These are phyloP conservation scores for Citrus glauca DNA, from an alignment of 345 rosid genomes.

Conservation along the genomic window DNA sequence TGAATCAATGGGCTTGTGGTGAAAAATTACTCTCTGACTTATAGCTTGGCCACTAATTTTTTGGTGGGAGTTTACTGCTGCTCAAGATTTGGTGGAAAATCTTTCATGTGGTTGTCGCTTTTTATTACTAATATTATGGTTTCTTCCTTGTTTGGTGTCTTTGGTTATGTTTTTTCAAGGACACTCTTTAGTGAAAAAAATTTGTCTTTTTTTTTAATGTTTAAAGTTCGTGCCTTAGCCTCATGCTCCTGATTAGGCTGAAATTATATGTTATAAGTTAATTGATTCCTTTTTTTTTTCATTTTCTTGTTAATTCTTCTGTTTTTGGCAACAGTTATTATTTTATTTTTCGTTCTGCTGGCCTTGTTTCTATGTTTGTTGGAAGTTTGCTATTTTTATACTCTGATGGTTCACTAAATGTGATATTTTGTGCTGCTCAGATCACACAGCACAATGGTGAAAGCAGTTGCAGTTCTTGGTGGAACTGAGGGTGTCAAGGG, in stretches of 20 bases:
- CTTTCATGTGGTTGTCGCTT: not conserved
- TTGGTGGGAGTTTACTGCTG: not conserved
- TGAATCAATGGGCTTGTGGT: not conserved
- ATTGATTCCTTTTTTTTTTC: not conserved
- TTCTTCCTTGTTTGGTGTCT: not conserved
- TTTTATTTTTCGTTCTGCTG: not conserved
- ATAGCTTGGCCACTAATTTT: not conserved
- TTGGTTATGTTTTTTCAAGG: too few species aligned
- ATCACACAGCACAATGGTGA: slow-evolving; percentile 84
- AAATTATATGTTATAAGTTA: not conserved
- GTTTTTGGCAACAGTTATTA: accelerated
- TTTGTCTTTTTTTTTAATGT: not conserved
- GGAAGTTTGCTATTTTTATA: not conserved
- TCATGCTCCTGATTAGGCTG: not conserved
- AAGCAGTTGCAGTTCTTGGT: slow-evolving; percentile 75
- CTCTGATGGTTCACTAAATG: not conserved
- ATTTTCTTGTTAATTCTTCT: not conserved
- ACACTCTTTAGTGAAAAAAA: not conserved
- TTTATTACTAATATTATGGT: not conserved
- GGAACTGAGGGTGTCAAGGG: slow-evolving; percentile 78
- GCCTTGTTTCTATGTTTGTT: not conserved
- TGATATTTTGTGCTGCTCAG: slow-evolving; percentile 27
- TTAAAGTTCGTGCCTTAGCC: not conserved
- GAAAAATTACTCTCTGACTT: not conserved
- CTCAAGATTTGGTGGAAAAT: not conserved